Evolutionary conservation across 257 asterid genomes (phyloP), one percentile per base, ranked within the genome.

Genomic region (Fraxinus cuspidata): DNA sequence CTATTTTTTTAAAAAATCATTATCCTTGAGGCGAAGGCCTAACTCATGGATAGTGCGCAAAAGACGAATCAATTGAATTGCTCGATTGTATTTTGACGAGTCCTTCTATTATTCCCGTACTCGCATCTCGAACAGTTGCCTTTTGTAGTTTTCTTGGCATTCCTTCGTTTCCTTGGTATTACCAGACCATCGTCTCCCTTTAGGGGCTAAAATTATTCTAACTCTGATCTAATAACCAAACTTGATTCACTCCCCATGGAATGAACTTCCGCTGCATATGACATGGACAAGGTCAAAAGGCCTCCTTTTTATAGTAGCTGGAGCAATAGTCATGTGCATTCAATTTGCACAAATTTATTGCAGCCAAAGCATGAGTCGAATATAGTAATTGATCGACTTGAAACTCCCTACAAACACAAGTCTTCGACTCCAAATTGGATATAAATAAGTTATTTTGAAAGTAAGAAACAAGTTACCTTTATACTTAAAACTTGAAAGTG

Each of bases 401-500:
- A 60, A 60, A 60, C 68, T 27, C 35, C 69, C 69, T 10, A 63
- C 69, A 63, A 60, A 27, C 69, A 23, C 35, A 27, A 63, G 69
- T 63, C 21, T 27, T 63, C 1, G 19, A 63, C 69, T 27, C 35
- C 69, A 63, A 63, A 63, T 27, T 38, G 44, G 12, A 38, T 38
- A 38, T 38, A 38, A 38, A 8, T 8, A 38, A 8, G 13, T 38
- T 38, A 9, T 38, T 9, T 37, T 38, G 44, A 38, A 3, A 38
- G 44, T 38, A 38, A 38, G 44, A 1, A 38, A 1, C 40, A 37
- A 37, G 44, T 38, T 38, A 38, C 44, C 2, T 38, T 8, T 38
- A 38, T 9, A 38, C 44, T 38, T 38, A 0, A 38, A 37, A 37
- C 42, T 37, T 37, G 2, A 37, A 37, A 37, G 42, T 8, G 2